Conservation (phyloP, 2,329 filamentous ascomycete genomes). For the Botryotinia calthae region DNA sequence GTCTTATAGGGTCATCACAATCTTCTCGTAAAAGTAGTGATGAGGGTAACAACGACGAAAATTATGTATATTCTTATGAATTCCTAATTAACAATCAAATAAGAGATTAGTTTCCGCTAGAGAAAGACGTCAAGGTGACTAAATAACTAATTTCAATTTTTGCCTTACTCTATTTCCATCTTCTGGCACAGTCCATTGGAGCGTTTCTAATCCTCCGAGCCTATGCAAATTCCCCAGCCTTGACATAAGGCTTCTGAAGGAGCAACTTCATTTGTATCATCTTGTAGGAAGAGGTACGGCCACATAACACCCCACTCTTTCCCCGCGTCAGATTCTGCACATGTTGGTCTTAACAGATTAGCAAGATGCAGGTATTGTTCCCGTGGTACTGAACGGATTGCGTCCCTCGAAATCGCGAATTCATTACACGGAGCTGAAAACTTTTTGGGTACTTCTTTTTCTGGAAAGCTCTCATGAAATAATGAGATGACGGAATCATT, state of each 20-base stretch:
- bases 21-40: not conserved
- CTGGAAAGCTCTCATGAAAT: slow-evolving; percentile 2
- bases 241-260: not conserved
- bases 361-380: slow-evolving; percentile 6
- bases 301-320: slow-evolving; percentile 9
- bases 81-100: not conserved
- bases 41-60: not conserved
- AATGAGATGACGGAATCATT: not conserved
- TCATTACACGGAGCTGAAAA: not conserved
- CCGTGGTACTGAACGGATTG: not conserved
- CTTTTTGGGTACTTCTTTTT: not conserved
- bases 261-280: not conserved
- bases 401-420: not conserved
- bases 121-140: not conserved
- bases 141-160: not conserved
- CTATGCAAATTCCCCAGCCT: not conserved
- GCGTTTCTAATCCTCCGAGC: not conserved
- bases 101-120: not conserved
- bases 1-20: not conserved
- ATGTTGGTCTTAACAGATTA: not conserved
- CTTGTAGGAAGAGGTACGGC: not conserved
- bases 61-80: not conserved
- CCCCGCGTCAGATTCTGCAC: not conserved
- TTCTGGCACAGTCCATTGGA: not conserved
- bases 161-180: not conserved